Evolutionary conservation across 2,329 filamentous ascomycete species (phyloP), one percentile per base, ranked within the genome.

Genomic region (Paraphoma chrysanthemicola): DNA sequence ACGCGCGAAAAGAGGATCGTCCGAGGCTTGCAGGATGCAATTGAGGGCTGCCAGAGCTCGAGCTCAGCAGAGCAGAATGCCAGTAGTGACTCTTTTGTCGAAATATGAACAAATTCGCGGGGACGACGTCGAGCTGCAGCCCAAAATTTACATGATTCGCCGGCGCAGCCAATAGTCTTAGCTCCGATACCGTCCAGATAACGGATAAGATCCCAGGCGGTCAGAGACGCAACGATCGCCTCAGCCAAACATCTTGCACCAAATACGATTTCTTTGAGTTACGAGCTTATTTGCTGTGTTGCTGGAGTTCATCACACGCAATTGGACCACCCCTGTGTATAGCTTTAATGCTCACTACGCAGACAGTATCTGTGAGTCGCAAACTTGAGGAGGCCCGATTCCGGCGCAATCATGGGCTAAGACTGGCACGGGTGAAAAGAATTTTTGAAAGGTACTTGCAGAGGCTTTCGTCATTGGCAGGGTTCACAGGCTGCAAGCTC

Each of bases 141-240:
- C 66, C 64, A 71, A 73, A 72, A 70, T 66, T 70, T 69, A 63
- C 63, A 60, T 65, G 68, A 64, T 63, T 64, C 56, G 60, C 59
- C 61, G 54, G 54, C 59, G 63, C 57, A 53, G 14, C 67, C 68
- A 69, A 66, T 67, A 56, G 66, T 36, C 53, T 60, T 60, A 63
- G 66, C 64, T 65, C 72, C 72, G 73, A 74, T 74, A 60, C 57
- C 63, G 50, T 60, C 54, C 63, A 63, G 67, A 72, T 71, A 68
- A 69, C 67, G 48, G 54, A 51, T 51, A 51, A 51, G 49, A 28
- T 59, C 55, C 52, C 42, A 60, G 67, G 62, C 66, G 63, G 56
- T 60, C 48, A 45, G 23, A 41, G 7, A 18, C 10, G 53, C 14
- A 6, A 36, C 14, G 33, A 36, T 14, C 33, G 44, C 44, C 31